Percentiles rank a stretch among this genome's conserved stretches.
phyloP scores from a whole-genome alignment of 306 rosid genomes.

The Castanopsis chinensis region DNA sequence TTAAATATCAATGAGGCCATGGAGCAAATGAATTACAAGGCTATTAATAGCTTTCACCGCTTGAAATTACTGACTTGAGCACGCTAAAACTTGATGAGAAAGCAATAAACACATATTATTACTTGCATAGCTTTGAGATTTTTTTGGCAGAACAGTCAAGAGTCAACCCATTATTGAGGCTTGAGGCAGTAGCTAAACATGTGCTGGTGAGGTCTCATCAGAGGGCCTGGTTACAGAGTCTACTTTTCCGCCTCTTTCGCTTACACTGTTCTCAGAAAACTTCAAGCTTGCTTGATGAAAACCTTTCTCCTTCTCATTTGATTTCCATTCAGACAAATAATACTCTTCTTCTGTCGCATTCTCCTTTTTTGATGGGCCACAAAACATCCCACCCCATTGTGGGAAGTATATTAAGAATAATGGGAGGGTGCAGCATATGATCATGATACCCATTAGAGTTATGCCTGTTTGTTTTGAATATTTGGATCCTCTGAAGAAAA shows the following conservation, averaged over 20 bases:
- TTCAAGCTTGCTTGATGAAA: constrained; percentile 60
- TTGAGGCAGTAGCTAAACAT: constrained; percentile 13
- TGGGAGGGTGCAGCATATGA: constrained; percentile 66
- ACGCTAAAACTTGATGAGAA: no score
- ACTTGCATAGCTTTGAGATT: background rate
- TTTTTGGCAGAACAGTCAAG: background rate
- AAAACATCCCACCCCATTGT: constrained; percentile 89
- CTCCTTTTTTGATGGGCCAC: constrained; percentile 53
- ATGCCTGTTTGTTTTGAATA: constrained; percentile 78
- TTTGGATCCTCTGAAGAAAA: constrained; percentile 78
- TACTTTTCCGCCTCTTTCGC: constrained; percentile 54
- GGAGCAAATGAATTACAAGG: no score
- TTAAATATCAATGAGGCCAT: no score
- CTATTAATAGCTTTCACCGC: no score
- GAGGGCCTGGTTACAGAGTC: constrained; percentile 39
- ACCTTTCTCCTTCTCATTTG: constrained; percentile 59
- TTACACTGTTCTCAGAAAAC: constrained; percentile 71
- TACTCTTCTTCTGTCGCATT: constrained; percentile 68
- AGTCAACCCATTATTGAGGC: background rate
- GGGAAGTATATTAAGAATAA: constrained; percentile 60
- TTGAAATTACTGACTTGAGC: no score
- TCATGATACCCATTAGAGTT: constrained; percentile 85
- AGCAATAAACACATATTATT: background rate
- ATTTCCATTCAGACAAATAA: constrained; percentile 67
- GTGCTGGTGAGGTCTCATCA: constrained; percentile 27